Evolutionary conservation across 75 land plant species (phyloP).

Genomic region (Pseudotsuga menziesii): DNA sequence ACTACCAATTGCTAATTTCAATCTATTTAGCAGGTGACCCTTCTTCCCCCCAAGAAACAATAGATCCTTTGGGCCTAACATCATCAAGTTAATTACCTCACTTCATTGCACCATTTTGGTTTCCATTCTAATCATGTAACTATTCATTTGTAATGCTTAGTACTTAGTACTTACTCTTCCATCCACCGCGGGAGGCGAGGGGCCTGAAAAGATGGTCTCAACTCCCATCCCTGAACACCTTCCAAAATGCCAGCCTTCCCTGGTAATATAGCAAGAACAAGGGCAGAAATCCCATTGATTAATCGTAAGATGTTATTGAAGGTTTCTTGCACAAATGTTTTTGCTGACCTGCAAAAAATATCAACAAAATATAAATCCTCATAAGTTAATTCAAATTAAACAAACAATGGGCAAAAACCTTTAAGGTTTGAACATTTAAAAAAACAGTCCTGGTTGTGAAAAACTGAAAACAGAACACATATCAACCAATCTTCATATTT

Average conservation of each 20-base stretch:
- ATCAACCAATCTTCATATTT: neutral
- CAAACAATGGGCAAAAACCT: neutral
- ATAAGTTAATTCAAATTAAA: neutral
- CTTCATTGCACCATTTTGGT: neutral
- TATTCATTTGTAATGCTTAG: neutral
- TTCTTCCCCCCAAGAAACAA: neutral
- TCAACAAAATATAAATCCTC: conserved; percentile 8
- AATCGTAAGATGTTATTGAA: conserved; percentile 78
- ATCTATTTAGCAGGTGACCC: neutral
- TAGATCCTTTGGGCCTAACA: neutral
- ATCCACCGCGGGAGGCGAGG: conserved; percentile 96
- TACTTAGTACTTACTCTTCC: conserved; percentile 70
- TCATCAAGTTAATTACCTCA: neutral
- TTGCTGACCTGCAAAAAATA: conserved; percentile 74
- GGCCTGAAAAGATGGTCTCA: conserved; percentile 81
- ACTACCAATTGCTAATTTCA: neutral
- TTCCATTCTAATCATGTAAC: neutral
- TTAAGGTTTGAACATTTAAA: neutral
- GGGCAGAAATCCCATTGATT: conserved; percentile 92
- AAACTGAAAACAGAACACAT: neutral
- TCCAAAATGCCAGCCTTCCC: conserved; percentile 77
- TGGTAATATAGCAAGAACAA: conserved; percentile 76
- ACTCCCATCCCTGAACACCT: conserved; percentile 98
- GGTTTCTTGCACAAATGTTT: conserved; percentile 89
- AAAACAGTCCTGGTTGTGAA: neutral